Conservation (phyloP, 441 rosid species). For the Pelargonium myrrhifolium region DNA sequence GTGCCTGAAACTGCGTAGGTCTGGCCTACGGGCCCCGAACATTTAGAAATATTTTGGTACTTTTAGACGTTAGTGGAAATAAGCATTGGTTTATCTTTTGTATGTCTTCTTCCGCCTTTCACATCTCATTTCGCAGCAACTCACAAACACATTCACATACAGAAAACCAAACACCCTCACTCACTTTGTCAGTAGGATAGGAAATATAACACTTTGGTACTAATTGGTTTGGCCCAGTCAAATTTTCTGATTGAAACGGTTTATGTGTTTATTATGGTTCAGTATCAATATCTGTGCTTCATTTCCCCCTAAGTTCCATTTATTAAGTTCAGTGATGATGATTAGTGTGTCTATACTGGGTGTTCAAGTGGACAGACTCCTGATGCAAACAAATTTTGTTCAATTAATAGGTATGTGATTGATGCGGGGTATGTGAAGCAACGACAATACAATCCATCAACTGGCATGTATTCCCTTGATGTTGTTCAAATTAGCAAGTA, state of each 20-base stretch:
- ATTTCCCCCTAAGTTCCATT: background rate
- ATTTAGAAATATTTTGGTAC: no score
- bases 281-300: background rate
- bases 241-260: background rate
- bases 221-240: no score
- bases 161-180: no score
- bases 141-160: no score
- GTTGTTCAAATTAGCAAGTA: constrained; percentile 94
- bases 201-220: no score
- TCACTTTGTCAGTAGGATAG: no score
- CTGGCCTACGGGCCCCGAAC: no score
- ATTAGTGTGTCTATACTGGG: constrained; percentile 1
- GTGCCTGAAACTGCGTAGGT: no score
- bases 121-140: no score
- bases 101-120: no score
- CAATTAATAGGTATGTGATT: constrained; percentile 68
- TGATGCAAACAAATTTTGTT: constrained; percentile 22
- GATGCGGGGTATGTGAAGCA: constrained; percentile 97
- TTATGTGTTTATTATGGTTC: background rate
- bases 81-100: no score
- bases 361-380: background rate
- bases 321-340: background rate
- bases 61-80: no score
- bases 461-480: constrained; percentile 98
- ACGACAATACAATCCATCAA: constrained; percentile 83